Percentiles rank a stretch among this genome's conserved stretches.
phyloP scores from a whole-genome alignment of 2,329 filamentous ascomycete species.

The Tympanopsis confertula region DNA sequence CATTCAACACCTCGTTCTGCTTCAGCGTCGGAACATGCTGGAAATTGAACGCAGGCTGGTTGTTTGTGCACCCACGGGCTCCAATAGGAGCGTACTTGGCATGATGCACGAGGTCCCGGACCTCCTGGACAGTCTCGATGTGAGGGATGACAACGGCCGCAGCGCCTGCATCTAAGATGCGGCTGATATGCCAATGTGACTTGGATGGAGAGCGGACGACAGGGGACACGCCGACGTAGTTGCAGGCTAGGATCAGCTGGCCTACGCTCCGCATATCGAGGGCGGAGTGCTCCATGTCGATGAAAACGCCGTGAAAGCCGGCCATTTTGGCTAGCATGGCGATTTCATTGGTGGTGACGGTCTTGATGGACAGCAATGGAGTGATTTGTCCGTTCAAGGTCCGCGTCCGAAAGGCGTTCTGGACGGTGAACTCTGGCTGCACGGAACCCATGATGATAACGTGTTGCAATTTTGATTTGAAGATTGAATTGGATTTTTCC shows the following conservation, averaged over 20 bases:
- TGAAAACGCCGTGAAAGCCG: conserved; percentile 22
- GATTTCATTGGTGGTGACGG: conserved; percentile 13
- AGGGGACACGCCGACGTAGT: conserved; percentile 14
- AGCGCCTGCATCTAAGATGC: conserved; percentile 17
- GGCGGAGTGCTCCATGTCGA: conserved; percentile 23
- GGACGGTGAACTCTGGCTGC: too few relatives aligned
- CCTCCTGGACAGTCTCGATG: conserved; percentile 11
- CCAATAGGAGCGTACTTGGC: conserved; percentile 14
- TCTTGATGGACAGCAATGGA: conserved; percentile 13
- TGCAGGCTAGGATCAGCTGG: conserved; percentile 13
- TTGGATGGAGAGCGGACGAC: conserved; percentile 17
- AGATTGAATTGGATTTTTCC: too few relatives aligned
- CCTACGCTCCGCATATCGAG: conserved; percentile 16
- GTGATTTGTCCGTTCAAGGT: too few relatives aligned
- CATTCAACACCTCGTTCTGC: background rate
- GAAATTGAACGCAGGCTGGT: background rate
- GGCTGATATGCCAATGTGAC: conserved; percentile 16
- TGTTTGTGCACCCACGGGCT: conserved; percentile 6
- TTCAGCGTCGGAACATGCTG: background rate
- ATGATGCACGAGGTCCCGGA: conserved; percentile 6
- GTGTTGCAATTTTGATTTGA: too few relatives aligned
- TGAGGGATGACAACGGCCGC: conserved; percentile 16
- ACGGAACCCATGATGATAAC: too few relatives aligned
- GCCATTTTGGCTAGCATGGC: conserved; percentile 19
- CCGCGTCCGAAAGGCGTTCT: too few relatives aligned